Evolutionary conservation across 1,284 basidiomycete genomes (phyloP), one percentile per base, ranked within the genome.

Genomic region (Marasmius tenuissimus): DNA sequence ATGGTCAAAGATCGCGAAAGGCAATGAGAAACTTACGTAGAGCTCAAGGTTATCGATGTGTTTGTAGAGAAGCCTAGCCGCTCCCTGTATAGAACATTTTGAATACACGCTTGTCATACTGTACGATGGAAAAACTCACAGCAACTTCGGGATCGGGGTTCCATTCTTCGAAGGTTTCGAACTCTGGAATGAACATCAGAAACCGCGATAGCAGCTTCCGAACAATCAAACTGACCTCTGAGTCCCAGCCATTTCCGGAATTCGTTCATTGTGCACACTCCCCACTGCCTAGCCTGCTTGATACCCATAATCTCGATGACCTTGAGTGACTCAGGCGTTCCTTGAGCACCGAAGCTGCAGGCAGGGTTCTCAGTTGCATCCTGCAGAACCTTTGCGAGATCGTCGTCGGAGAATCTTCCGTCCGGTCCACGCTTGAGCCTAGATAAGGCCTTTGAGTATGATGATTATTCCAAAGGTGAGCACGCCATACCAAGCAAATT

Each of bases 41-140:
- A 85, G 76, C 68, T 85, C 83, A 16, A 85, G 69, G 66, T 84
- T 81, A 61, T 83, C 73, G 69, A 85, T 76, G 63, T 85, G 79
- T 0, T 76, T 76, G 66, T 86, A 86, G 18, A 86, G 70, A 49
- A 75, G 70, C 35, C 78, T 73, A 9, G 86, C 86, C 9, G 81
- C 79, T 27, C 57, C 65, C 73, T 77, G 14, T 33, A 20, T 10
- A 6, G 7, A 11, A 22, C 1, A 39, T 55, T 38, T 18, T 52
- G 50, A 33, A 47, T 27, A 27, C 27, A 27, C 4, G 27, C 27
- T 4, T 27, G 27, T 27, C 27, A 27, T 2, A 4, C 27, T 27
- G 27, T 27, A 27, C 4, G 27, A 2, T 27, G 27, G 27, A 22
- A 39, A 37, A 11, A 66, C 70, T 50, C 61, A 75, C 69, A 42